Evolutionary conservation across 768 basidiomycete genomes (phyloP), one percentile per base, ranked within the genome.

Genomic region (Sistotremastrum suecicum): DNA sequence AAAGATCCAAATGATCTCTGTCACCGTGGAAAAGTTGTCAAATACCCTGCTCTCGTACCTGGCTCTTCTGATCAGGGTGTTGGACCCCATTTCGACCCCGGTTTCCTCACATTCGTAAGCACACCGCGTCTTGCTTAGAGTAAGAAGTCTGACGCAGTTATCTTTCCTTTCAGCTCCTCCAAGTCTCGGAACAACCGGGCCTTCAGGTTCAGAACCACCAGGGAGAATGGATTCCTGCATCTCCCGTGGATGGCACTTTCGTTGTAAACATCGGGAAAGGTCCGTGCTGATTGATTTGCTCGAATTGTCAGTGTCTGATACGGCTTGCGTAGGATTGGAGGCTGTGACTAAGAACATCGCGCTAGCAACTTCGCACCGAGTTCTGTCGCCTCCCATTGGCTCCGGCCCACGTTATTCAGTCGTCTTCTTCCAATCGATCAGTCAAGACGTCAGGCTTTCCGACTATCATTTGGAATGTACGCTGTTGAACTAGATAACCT

Each of bases 371-470:
- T 85, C 81, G 0, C 86, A 89, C 51, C 74, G 82, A 1, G 86
- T 89, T 1, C 61, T 86, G 32, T 83, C 82, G 0, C 86, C 85
- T 1, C 62, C 66, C 2, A 45, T 60, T 5, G 71, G 52, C 9
- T 64, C 67, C 0, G 76, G 75, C 0, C 75, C 83, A 0, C 77
- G 86, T 8, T 88, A 86, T 60, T 87, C 84, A 0, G 73, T 89
- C 0, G 85, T 86, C 0, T 86, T 86, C 64, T 89, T 89, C 73
- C 85, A 88, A 54, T 84, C 78, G 51, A 86, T 88, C 44, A 65
- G 75, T 5, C 63, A 82, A 38, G 63, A 69, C 34, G 66, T 76
- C 3, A 62, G 65, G 41, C 63, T 88, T 11, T 62, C 59, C 28
- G 66, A 74, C 38, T 45, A 67, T 3, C 69, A 63, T 4, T 59